Conservation (phyloP, 2,329 filamentous ascomycete species). For the Beauveria asiatica region DNA sequence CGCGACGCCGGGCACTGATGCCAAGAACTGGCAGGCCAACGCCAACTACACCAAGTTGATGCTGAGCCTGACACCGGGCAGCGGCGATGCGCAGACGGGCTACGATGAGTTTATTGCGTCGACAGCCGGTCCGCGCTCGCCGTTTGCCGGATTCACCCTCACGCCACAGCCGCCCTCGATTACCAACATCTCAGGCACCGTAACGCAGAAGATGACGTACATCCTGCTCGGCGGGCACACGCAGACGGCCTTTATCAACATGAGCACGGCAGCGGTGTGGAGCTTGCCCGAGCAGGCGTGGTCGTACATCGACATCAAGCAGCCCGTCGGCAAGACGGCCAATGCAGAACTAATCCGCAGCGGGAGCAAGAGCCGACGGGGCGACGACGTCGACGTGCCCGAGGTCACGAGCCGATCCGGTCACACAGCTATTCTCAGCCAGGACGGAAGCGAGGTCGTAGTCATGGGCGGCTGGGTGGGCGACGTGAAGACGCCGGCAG, state of each 20-base stretch:
- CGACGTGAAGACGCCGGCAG: constrained; percentile 63
- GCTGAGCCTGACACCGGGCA: constrained; percentile 52
- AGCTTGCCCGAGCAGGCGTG: constrained; percentile 79
- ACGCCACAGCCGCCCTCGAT: constrained; percentile 64
- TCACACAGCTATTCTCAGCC: constrained; percentile 73
- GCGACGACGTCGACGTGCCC: background rate
- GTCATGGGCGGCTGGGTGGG: constrained; percentile 92
- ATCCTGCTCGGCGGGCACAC: constrained; percentile 84
- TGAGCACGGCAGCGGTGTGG: constrained; percentile 83
- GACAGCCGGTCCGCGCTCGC: constrained; percentile 54
- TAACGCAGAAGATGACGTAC: constrained; percentile 68
- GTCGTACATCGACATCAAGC: constrained; percentile 66
- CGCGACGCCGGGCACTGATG: constrained; percentile 35
- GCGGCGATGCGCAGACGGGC: constrained; percentile 16
- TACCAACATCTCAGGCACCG: constrained; percentile 55
- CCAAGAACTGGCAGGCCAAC: constrained; percentile 51
- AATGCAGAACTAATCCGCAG: constrained; percentile 50
- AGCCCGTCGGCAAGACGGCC: constrained; percentile 23
- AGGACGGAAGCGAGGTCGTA: constrained; percentile 69
- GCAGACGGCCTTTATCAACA: constrained; percentile 77
- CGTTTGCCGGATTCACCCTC: constrained; percentile 81
- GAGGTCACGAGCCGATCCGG: constrained; percentile 75
- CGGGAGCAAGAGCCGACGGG: constrained; percentile 4
- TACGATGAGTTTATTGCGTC: constrained; percentile 32
- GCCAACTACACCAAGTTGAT: constrained; percentile 77